A percentile compares a stretch with the other conserved stretches of the same genome.
These are phyloP conservation scores for Colletotrichum karsti DNA, from an alignment of 2,329 filamentous ascomycete genomes.

Conservation along the genomic window DNA sequence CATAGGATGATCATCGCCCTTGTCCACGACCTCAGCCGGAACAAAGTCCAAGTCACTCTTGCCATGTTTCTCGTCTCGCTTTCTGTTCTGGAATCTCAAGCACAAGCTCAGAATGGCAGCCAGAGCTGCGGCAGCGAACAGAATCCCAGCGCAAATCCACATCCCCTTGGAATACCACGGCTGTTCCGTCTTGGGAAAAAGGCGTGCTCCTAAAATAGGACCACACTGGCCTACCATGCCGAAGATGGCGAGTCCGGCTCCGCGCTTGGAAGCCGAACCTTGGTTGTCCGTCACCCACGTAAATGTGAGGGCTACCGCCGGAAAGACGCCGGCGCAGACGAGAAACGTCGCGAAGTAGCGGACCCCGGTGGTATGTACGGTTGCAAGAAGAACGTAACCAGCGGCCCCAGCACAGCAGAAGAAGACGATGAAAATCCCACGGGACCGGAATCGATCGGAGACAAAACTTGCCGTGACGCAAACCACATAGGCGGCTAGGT, in stretches of 20 bases:
- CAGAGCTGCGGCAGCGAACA: conserved; percentile 37
- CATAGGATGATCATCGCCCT: conserved; percentile 25
- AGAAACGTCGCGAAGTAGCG: conserved; percentile 59
- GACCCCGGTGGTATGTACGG: conserved; percentile 51
- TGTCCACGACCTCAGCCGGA: conserved; percentile 10
- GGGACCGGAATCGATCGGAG: conserved; percentile 72
- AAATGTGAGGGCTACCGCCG: conserved; percentile 73
- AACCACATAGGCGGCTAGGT: conserved; percentile 71
- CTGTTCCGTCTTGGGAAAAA: conserved; percentile 59
- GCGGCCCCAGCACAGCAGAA: conserved; percentile 65
- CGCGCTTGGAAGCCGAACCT: conserved; percentile 71
- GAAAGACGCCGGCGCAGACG: conserved; percentile 61
- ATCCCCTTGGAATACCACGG: conserved; percentile 50
- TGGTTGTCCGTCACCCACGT: conserved; percentile 79
- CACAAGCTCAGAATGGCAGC: conserved; percentile 17
- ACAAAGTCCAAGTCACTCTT: conserved; percentile 25
- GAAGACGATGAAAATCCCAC: conserved; percentile 65
- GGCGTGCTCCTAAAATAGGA: conserved; percentile 68
- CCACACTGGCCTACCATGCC: conserved; percentile 69
- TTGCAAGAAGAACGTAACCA: conserved; percentile 73
- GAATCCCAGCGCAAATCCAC: conserved; percentile 47
- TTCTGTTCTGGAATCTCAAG: conserved; percentile 24
- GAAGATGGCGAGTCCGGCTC: conserved; percentile 69
- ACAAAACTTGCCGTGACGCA: conserved; percentile 69
- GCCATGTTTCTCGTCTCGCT: conserved; percentile 21